Evolutionary conservation across 305 asterid species (phyloP).

Genomic region (Fraxinus dipetala): DNA sequence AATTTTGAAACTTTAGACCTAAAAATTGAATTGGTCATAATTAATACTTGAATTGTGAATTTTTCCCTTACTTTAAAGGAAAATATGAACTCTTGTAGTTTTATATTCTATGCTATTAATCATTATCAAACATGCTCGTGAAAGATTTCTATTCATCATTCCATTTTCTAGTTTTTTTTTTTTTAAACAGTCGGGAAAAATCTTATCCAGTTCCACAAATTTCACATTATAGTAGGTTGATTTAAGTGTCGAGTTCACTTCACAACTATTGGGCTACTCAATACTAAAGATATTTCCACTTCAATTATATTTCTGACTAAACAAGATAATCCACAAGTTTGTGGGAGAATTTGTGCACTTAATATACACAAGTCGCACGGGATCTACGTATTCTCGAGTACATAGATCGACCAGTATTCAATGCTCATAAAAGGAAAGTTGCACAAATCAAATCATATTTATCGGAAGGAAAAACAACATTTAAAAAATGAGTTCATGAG

Average conservation of each 20-base stretch:
- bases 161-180: not conserved
- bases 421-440: too few species aligned
- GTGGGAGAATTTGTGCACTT: not conserved
- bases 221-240: conserved; percentile 21
- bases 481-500: too few species aligned
- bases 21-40: too few species aligned
- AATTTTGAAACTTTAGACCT: too few species aligned
- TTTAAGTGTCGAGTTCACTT: conserved; percentile 27
- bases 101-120: too few species aligned
- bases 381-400: not conserved
- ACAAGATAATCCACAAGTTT: too few species aligned
- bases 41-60: too few species aligned
- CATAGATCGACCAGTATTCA: not conserved
- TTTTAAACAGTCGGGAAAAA: conserved; percentile 17
- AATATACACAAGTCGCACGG: not conserved
- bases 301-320: not conserved
- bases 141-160: not conserved
- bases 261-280: conserved; percentile 23
- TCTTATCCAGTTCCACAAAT: conserved; percentile 21
- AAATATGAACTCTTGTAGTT: not conserved
- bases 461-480: not conserved
- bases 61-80: too few species aligned
- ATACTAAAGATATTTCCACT: too few species aligned
- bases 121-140: not conserved
- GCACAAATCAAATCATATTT: not conserved